Percentiles rank a stretch among this genome's conserved stretches.
Evolutionary conservation across 1,284 basidiomycete species (phyloP).

Genomic region (Ustilago tritici): DNA sequence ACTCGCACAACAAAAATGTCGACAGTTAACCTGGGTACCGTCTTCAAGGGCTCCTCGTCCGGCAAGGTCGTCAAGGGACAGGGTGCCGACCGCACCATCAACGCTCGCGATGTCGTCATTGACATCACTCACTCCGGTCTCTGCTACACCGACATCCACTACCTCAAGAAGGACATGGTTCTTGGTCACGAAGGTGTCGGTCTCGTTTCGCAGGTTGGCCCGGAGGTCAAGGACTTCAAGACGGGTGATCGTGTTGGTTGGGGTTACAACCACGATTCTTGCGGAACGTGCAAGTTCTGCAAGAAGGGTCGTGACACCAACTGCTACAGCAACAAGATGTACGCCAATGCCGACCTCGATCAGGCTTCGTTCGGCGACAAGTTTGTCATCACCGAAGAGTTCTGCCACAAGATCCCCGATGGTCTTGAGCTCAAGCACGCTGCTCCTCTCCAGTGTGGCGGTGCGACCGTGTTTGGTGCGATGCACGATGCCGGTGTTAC

Average conservation of each 20-base stretch:
- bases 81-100: slow-evolving; percentile 39
- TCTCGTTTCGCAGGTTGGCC: slow-evolving; percentile 62
- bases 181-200: slow-evolving; percentile 67
- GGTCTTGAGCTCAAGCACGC: slow-evolving; percentile 57
- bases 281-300: slow-evolving; percentile 62
- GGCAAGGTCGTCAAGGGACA: slow-evolving; percentile 60
- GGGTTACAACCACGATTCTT: slow-evolving; percentile 65
- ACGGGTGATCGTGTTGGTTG: slow-evolving; percentile 65
- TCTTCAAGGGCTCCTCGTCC: slow-evolving; percentile 61
- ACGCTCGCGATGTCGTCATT: slow-evolving; percentile 59
- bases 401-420: slow-evolving; percentile 64
- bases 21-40: slow-evolving; percentile 57
- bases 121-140: slow-evolving; percentile 66
- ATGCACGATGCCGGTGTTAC: slow-evolving; percentile 46
- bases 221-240: slow-evolving; percentile 53
- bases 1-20: slow-evolving; percentile 11
- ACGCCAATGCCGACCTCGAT: slow-evolving; percentile 55
- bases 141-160: slow-evolving; percentile 65
- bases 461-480: slow-evolving; percentile 56
- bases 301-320: slow-evolving; percentile 58
- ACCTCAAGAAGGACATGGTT: slow-evolving; percentile 58
- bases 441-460: slow-evolving; percentile 59
- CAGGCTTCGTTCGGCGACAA: slow-evolving; percentile 64
- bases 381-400: slow-evolving; percentile 60
- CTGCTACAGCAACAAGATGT: slow-evolving; percentile 60